Percentiles rank a stretch among this genome's conserved stretches.
Conservation (phyloP, 257 asterid species). For the Scutellaria galericulata region DNA sequence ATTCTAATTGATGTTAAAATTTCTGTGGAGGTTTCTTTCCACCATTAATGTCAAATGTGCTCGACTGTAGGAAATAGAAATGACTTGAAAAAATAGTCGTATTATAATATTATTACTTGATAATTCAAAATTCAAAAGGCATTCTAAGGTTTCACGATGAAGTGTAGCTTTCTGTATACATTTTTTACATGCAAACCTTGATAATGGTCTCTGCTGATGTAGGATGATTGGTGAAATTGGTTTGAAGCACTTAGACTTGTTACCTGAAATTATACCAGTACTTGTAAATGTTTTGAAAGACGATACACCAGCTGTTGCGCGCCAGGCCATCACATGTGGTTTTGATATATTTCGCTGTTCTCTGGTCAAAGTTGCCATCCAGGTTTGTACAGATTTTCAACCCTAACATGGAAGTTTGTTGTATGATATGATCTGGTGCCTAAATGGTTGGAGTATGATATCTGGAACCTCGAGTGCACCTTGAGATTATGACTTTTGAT, state of each 20-base stretch:
- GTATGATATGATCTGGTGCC: constrained; percentile 27
- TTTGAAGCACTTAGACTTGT: constrained; percentile 66
- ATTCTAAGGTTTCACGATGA: background rate
- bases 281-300: constrained; percentile 71
- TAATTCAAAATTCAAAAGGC: constrained; percentile 1
- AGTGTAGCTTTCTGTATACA: constrained; percentile 4
- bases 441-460: constrained; percentile 20
- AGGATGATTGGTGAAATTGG: constrained; percentile 89
- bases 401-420: constrained; percentile 14
- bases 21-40: background rate
- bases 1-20: background rate
- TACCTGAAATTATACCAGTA: constrained; percentile 84
- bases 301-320: constrained; percentile 90
- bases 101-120: background rate
- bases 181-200: constrained; percentile 13
- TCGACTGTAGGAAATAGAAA: background rate
- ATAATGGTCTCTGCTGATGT: constrained; percentile 32
- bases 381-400: constrained; percentile 52
- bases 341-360: constrained; percentile 73
- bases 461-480: background rate
- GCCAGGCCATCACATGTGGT: constrained; percentile 87
- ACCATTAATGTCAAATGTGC: constrained; percentile 12
- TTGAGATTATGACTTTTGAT: background rate
- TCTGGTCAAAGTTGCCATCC: constrained; percentile 69
- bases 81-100: background rate